Evolutionary conservation across 306 rosid species (phyloP).

Genomic region (Quercus agrifolia): DNA sequence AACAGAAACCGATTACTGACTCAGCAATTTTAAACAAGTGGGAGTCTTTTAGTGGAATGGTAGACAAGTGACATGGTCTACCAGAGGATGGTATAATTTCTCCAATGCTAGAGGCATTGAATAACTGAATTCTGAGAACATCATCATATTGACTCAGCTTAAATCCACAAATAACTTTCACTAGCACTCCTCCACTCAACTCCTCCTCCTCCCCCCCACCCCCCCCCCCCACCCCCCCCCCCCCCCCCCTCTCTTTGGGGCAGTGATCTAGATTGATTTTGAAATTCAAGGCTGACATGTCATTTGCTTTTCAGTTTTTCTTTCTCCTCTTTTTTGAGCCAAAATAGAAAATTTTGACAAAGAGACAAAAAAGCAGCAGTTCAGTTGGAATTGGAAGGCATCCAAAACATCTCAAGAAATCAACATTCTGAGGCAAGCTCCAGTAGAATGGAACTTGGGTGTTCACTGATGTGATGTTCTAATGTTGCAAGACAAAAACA

Average conservation of each 20-base stretch:
- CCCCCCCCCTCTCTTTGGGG: too few species aligned
- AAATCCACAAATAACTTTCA: background rate
- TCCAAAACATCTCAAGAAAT: background rate
- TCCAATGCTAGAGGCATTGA: background rate
- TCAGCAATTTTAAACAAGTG: too few species aligned
- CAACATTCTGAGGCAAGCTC: background rate
- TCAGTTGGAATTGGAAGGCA: background rate
- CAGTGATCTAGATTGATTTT: background rate
- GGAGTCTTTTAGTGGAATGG: too few species aligned
- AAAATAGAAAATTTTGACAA: background rate
- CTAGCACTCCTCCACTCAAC: too few species aligned
- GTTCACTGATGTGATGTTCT: background rate
- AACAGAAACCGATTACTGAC: too few species aligned
- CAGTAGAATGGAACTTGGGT: background rate
- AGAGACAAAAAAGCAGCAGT: background rate
- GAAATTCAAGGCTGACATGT: background rate
- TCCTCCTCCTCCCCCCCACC: fast-evolving
- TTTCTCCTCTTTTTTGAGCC: background rate
- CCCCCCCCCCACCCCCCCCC: too few species aligned
- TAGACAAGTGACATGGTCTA: too few species aligned
- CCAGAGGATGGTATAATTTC: too few species aligned
- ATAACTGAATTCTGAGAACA: background rate
- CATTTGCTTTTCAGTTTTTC: background rate
- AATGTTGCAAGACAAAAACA: background rate
- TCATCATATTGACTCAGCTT: background rate